Evolutionary conservation across 208 protist species (phyloP).

Genomic region (Angomonas ambiguus): DNA sequence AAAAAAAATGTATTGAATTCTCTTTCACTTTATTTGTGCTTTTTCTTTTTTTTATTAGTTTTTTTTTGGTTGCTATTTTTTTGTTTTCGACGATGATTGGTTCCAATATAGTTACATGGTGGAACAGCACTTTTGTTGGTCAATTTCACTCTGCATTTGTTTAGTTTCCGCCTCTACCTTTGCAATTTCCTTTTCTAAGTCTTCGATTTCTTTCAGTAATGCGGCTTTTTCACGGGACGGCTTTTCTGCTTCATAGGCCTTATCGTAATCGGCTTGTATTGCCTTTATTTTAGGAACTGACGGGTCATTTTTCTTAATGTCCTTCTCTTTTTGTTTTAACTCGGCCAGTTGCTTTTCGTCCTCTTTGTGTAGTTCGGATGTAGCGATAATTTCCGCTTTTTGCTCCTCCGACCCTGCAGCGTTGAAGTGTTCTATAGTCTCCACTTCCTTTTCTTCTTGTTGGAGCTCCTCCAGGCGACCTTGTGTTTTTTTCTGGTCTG

Average conservation of each 20-base stretch:
- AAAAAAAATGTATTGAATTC: too few species aligned
- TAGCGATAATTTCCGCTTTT: constrained; percentile 22
- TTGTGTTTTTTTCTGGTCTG: constrained; percentile 24
- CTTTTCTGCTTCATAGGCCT: constrained; percentile 22
- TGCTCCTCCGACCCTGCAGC: constrained; percentile 50
- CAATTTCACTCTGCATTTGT: constrained; percentile 41
- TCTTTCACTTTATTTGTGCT: too few species aligned
- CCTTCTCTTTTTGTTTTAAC: constrained; percentile 23
- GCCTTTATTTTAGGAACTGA: constrained; percentile 17
- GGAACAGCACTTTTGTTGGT: constrained; percentile 53
- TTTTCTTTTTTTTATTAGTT: neutral
- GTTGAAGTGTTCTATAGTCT: constrained; percentile 52
- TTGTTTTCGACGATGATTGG: constrained; percentile 1
- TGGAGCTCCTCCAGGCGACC: constrained; percentile 26
- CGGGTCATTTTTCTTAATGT: constrained; percentile 16
- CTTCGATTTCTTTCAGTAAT: constrained; percentile 37
- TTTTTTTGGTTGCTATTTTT: neutral
- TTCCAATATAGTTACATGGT: constrained; percentile 77
- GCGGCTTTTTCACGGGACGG: constrained; percentile 37
- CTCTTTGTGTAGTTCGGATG: constrained; percentile 17
- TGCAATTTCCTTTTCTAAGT: constrained; percentile 58
- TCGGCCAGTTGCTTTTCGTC: constrained; percentile 24
- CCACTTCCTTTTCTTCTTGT: constrained; percentile 33
- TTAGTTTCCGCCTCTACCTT: constrained; percentile 42
- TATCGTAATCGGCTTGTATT: constrained; percentile 47